These are phyloP conservation scores for Tulasnella sp. DNA, from an alignment of 768 basidiomycete species.

Conservation along the genomic window DNA sequence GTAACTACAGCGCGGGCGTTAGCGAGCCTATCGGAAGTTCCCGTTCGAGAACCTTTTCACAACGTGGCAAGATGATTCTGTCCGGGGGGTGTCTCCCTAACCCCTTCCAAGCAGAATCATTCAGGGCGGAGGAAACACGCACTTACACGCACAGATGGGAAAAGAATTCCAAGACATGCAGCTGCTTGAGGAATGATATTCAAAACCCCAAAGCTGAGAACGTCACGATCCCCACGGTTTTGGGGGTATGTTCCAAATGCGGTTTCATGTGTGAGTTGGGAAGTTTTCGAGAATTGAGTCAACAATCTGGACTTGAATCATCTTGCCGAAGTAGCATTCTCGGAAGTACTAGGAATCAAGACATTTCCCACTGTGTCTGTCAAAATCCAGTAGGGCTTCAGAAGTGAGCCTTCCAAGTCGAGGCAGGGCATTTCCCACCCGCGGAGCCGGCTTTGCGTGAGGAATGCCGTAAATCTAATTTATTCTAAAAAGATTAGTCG, in stretches of 20 bases:
- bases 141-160: background rate
- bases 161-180: background rate
- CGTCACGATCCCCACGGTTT: no score
- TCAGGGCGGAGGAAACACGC: background rate
- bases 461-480: background rate
- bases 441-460: background rate
- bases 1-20: background rate
- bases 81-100: background rate
- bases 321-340: no score
- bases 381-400: no score
- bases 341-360: no score
- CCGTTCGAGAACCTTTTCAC: background rate
- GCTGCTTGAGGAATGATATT: background rate
- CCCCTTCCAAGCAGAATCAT: background rate
- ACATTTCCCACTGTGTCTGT: no score
- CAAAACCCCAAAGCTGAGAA: background rate
- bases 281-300: no score
- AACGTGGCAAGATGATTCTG: background rate
- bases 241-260: no score
- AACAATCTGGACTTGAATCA: no score
- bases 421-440: background rate
- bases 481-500: background rate
- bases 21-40: background rate
- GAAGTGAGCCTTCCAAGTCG: no score
- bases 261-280: no score